phyloP scores from a whole-genome alignment of 495 filamentous ascomycete species.

The Daldinia caldariorum region DNA sequence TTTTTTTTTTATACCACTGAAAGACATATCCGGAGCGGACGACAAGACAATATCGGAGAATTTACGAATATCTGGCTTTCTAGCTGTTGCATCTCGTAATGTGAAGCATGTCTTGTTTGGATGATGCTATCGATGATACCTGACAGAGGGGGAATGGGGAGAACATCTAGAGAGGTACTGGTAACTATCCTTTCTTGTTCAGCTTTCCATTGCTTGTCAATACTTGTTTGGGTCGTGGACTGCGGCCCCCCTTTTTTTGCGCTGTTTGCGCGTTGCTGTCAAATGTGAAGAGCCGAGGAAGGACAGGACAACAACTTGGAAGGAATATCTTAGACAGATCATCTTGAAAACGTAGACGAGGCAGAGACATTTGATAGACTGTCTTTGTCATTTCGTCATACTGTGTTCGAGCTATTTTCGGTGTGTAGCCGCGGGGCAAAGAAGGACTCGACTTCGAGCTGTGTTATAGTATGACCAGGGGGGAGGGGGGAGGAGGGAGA shows the following conservation, averaged over 20 bases:
- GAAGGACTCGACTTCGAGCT: slow-evolving; percentile 43
- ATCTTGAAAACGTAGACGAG: slow-evolving; percentile 1
- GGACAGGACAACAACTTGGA: slow-evolving; percentile 32
- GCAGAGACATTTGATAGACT: slow-evolving; percentile 12
- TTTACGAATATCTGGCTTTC: slow-evolving; percentile 18
- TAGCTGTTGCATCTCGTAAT: slow-evolving; percentile 38
- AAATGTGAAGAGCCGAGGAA: slow-evolving; percentile 40
- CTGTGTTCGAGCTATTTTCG: slow-evolving; percentile 39
- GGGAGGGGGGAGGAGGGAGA: neutral
- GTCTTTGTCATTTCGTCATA: slow-evolving; percentile 25
- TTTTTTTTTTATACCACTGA: neutral
- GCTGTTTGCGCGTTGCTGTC: slow-evolving; percentile 41
- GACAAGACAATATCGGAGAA: slow-evolving; percentile 25
- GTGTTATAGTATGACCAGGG: slow-evolving; percentile 26
- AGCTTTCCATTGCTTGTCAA: slow-evolving; percentile 32
- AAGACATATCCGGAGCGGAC: neutral
- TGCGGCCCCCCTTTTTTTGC: slow-evolving; percentile 25
- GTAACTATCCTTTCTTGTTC: slow-evolving; percentile 24
- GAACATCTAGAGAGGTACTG: slow-evolving; percentile 6
- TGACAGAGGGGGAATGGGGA: slow-evolving; percentile 15
- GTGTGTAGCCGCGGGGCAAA: slow-evolving; percentile 40
- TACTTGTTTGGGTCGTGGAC: slow-evolving; percentile 35
- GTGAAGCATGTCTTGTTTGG: slow-evolving; percentile 31
- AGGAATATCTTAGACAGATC: neutral
- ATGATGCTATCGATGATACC: slow-evolving; percentile 29